Base-by-base conservation (phyloP, 2,329 filamentous ascomycete species). In the Cladosporium sp. region DNA sequence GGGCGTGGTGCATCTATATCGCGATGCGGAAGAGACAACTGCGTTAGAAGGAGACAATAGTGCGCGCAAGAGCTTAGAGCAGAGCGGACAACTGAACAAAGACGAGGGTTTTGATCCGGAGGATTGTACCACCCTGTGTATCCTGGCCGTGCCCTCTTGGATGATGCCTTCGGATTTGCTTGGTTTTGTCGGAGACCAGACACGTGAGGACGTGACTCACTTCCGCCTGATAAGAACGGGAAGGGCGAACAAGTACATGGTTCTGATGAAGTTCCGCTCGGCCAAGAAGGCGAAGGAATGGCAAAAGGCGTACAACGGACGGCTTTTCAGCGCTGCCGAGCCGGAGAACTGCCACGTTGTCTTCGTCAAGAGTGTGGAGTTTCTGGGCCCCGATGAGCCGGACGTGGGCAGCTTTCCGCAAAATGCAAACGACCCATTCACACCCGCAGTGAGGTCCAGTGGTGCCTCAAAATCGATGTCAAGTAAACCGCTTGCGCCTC, bases 271-370 rank as follows among this genome's bases (percentile, higher is more conserved):
- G 72, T 96, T 97, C 67, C 81, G 89, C 44, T 84, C 86, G 58
- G 80, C 81, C 31, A 81, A 80, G 63, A 82, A 82, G 57, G 93
- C 93, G 11, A 83, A 78, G 61, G 79, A 83, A 48, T 98, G 92
- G 86, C 85, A 87, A 63, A 82, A 78, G 56, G 85, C 89, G 61
- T 96, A 92, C 78, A 93, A 97, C 69, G 93, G 93, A 14, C 93
- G 88, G 67, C 81, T 92, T 0, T 97, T 97, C 67, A 95, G 95
- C 64, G 58, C 59, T 10, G 48, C 59, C 37, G 61, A 89, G 87
- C 87, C 91, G 37, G 90, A 97, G 72, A 89, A 90, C 45, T 97
- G 92, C 68, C 91, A 95, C 72, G 89, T 95, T 42, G 89, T 95
- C 4, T 95, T 95, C 68, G 86, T 98, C 69, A 93, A 89, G 68